These are phyloP conservation scores for Sphaceloma murrayae DNA, from an alignment of 2,329 filamentous ascomycete species.

Conservation along the genomic window DNA sequence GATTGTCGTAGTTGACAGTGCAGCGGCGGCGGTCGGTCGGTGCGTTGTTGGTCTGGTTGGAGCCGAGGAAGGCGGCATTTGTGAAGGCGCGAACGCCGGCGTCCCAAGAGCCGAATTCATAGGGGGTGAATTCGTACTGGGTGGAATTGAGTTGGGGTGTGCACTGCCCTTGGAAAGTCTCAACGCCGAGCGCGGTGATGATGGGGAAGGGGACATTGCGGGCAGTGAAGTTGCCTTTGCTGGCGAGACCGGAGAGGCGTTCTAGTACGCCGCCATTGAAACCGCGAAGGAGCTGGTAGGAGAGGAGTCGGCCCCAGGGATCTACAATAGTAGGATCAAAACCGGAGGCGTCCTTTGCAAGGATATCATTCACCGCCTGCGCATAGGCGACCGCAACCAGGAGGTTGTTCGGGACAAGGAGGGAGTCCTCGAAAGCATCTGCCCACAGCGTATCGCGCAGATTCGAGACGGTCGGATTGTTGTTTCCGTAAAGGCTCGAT, in stretches of 20 bases:
- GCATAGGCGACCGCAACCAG: constrained; percentile 26
- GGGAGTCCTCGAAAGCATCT: constrained; percentile 30
- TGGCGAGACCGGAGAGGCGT: constrained; percentile 29
- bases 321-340: constrained; percentile 35
- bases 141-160: constrained; percentile 42
- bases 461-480: constrained; percentile 37
- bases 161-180: constrained; percentile 32
- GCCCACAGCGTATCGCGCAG: constrained; percentile 35
- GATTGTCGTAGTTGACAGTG: constrained; percentile 40
- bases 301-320: constrained; percentile 34
- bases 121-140: constrained; percentile 56
- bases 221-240: constrained; percentile 33
- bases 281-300: constrained; percentile 33
- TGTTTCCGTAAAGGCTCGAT: constrained; percentile 37
- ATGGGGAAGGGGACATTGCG: constrained; percentile 37
- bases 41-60: constrained; percentile 45
- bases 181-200: constrained; percentile 34
- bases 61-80: constrained; percentile 51
- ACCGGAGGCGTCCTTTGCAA: constrained; percentile 32
- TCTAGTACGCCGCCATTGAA: constrained; percentile 31
- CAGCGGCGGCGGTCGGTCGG: constrained; percentile 35
- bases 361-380: constrained; percentile 28
- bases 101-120: constrained; percentile 58
- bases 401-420: constrained; percentile 31
- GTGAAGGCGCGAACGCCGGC: constrained; percentile 50